Evolutionary conservation across 805 yeast genomes (phyloP).

Genomic region (Yarrowia yakushimensis): DNA sequence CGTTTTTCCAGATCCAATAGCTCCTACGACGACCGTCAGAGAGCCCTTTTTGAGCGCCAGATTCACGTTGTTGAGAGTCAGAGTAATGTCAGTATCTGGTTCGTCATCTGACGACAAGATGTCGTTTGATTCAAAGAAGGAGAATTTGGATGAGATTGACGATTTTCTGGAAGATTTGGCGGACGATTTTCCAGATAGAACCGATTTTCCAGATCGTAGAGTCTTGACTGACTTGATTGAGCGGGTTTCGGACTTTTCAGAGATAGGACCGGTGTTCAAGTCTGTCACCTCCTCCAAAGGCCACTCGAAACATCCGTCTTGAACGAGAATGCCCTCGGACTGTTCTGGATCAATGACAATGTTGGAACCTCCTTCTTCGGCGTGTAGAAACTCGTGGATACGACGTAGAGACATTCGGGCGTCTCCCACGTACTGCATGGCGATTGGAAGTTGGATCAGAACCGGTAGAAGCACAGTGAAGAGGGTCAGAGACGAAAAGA

Average conservation of each 20-base stretch:
- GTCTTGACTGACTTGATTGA: neutral
- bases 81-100: slow-evolving; percentile 39
- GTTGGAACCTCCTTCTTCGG: slow-evolving; percentile 38
- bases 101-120: neutral
- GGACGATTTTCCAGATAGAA: neutral
- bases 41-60: slow-evolving; percentile 45
- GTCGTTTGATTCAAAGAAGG: slow-evolving; percentile 1
- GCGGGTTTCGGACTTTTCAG: neutral
- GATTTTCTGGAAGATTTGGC: neutral
- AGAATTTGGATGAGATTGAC: neutral
- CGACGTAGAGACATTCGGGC: slow-evolving; percentile 87
- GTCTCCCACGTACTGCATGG: slow-evolving; percentile 78
- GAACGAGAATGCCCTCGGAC: slow-evolving; percentile 39
- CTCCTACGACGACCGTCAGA: slow-evolving; percentile 70
- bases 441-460: slow-evolving; percentile 59
- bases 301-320: slow-evolving; percentile 59
- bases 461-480: slow-evolving; percentile 66
- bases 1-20: slow-evolving; percentile 79
- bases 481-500: slow-evolving; percentile 67
- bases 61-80: neutral
- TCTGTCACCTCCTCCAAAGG: neutral
- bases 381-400: slow-evolving; percentile 65
- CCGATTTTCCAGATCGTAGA: neutral
- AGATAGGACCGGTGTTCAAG: too few relatives aligned
- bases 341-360: slow-evolving; percentile 28